These are phyloP conservation scores for Boletus sp. DNA, from an alignment of 768 basidiomycete genomes.

Conservation along the genomic window DNA sequence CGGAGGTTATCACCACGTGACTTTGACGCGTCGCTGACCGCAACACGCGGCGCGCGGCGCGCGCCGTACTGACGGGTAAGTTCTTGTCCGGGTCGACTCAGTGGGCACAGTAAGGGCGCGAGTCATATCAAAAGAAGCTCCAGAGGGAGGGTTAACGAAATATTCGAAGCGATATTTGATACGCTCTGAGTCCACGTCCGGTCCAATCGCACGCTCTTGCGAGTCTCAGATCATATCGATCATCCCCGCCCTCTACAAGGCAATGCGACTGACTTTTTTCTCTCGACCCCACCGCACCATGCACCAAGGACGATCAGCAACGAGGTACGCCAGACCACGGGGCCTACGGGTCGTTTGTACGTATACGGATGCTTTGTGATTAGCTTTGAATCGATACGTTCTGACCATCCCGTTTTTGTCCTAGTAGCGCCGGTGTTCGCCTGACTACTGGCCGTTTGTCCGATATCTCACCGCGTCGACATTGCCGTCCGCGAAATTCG, in stretches of 20 bases:
- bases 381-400: neutral
- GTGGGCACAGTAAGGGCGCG: neutral
- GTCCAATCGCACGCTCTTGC: neutral
- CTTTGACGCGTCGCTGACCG: neutral
- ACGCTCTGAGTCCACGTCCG: neutral
- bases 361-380: neutral
- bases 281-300: neutral
- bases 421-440: neutral
- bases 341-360: neutral
- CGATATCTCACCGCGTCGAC: constrained; percentile 3
- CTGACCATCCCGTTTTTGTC: neutral
- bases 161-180: neutral
- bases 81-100: neutral
- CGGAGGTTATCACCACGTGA: neutral
- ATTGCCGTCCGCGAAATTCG: constrained; percentile 6
- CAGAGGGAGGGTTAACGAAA: neutral
- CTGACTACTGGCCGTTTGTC: neutral
- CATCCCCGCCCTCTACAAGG: neutral
- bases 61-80: neutral
- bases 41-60: neutral
- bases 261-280: neutral
- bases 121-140: neutral
- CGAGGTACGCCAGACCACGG: neutral
- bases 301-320: neutral
- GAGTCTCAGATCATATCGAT: neutral